phyloP scores from a whole-genome alignment of 805 yeast genomes.

The Lipomyces kockii region DNA sequence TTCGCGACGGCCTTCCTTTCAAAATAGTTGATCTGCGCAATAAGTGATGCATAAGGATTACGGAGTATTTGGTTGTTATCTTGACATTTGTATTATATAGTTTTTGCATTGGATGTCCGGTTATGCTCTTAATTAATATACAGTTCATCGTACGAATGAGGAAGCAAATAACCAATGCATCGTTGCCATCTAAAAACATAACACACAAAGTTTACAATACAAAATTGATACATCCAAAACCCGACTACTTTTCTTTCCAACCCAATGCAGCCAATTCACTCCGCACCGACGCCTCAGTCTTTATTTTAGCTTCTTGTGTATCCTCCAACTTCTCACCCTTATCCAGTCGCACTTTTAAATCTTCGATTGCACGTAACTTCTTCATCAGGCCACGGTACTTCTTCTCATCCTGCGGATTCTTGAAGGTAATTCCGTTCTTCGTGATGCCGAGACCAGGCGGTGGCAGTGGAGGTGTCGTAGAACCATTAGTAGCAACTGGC shows the following conservation, averaged over 20 bases:
- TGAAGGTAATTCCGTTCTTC: slow-evolving; percentile 24
- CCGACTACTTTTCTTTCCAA: slow-evolving; percentile 53
- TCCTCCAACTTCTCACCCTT: slow-evolving; percentile 85
- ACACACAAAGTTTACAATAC: background rate
- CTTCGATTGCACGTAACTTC: slow-evolving; percentile 94
- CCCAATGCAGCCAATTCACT: slow-evolving; percentile 77
- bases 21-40: slow-evolving; percentile 55
- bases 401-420: slow-evolving; percentile 72
- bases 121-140: background rate
- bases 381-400: slow-evolving; percentile 87
- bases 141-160: background rate
- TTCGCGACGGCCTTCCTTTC: slow-evolving; percentile 54
- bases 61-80: background rate
- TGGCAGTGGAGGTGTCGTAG: slow-evolving; percentile 63
- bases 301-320: slow-evolving; percentile 87
- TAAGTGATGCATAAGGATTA: background rate
- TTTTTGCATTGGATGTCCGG: background rate
- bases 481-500: slow-evolving; percentile 44
- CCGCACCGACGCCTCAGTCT: slow-evolving; percentile 81
- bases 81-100: background rate
- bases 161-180: background rate
- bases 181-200: background rate
- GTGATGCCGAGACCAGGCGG: slow-evolving; percentile 28
- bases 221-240: background rate
- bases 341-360: slow-evolving; percentile 81